Base-by-base conservation (phyloP, 2,329 filamentous ascomycete species). In the Diaporthe amygdali region DNA sequence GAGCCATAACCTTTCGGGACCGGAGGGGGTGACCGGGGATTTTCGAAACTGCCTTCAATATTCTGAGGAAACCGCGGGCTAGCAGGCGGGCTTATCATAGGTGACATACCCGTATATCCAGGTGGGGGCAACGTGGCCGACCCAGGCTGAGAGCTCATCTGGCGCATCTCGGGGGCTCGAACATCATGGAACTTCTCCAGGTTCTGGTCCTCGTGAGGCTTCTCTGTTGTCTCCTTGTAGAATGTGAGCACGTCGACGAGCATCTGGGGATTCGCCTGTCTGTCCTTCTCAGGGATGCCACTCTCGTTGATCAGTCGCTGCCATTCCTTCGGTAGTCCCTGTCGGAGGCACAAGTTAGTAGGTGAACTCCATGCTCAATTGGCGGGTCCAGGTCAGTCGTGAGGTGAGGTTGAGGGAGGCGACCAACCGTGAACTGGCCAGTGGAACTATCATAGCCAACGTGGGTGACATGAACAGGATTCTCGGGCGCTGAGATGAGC, bases 291-390 rank as follows among this genome's bases (percentile, higher is more conserved):
- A 34, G 95, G 94, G 78, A 99, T 98, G 74, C 96, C 96, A 82
- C 94, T 97, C 82, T 97, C 95, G 84, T 96, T 94, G 79, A 99
- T 91, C 80, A 98, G 90, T 73, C 94, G 92, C 84, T 98, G 96
- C 96, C 96, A 99, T 88, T 98, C 96, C 82, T 96, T 97, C 22
- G 96, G 96, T 34, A 99, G 88, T 74, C 96, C 96, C 95, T 96
- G 78, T 72, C 17, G 39, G 30, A 37, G 39, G 44, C 64, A 54
- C 20, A 27, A 52, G 74, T 78, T 71, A 77, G 71, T 66, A 73
- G 73, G 20, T 10, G n/a, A 64, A 39, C 25, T 59, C 39, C 20
- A 27, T 32, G 70, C 73, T 49, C 75, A 68, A 59, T 74, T 52
- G 37, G 68, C 44, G 69, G 37, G 44, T 71, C 72, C 75, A 73